Evolutionary conservation across 2,329 filamentous ascomycete species (phyloP).

Genomic region (Nothomitra cinnamomea): DNA sequence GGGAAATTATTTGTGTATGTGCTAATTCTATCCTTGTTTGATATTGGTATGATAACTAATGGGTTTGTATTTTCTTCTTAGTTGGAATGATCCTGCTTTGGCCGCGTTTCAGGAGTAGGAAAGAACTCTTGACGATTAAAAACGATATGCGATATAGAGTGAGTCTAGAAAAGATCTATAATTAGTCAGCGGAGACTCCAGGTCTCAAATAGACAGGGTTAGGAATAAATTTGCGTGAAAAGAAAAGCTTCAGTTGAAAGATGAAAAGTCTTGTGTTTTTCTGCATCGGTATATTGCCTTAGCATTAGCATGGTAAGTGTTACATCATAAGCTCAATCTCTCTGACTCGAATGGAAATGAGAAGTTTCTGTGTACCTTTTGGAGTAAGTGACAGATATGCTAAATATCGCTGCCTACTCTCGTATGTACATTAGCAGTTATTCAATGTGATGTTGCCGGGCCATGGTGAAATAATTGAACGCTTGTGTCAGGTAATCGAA

Average conservation of each 20-base stretch:
- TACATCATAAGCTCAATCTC: slow-evolving; percentile 41
- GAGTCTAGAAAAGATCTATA: slow-evolving; percentile 5
- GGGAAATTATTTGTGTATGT: slow-evolving; percentile 59
- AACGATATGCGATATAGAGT: neutral
- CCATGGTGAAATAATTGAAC: neutral
- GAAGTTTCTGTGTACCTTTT: no score
- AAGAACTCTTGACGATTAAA: slow-evolving; percentile 9
- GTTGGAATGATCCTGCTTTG: slow-evolving; percentile 37
- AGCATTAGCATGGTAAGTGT: slow-evolving; percentile 65
- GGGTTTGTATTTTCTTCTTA: slow-evolving; percentile 13
- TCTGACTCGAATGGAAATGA: neutral
- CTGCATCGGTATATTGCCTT: slow-evolving; percentile 48
- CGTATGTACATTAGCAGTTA: no score
- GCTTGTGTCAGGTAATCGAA: slow-evolving; percentile 29
- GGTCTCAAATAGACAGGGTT: neutral
- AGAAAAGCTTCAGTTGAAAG: slow-evolving; percentile 51
- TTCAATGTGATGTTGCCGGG: neutral
- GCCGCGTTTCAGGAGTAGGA: slow-evolving; percentile 32
- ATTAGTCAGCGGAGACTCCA: slow-evolving; percentile 5
- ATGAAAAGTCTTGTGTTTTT: slow-evolving; percentile 60
- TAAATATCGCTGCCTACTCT: slow-evolving; percentile 1
- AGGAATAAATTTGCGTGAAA: slow-evolving; percentile 1
- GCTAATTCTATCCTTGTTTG: neutral
- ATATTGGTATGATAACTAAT: slow-evolving; percentile 14
- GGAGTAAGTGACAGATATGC: neutral